A percentile compares a stretch with the other conserved stretches of the same genome.
phyloP scores from a whole-genome alignment of 2,329 filamentous ascomycete genomes.

The Aureobasidium sp. region DNA sequence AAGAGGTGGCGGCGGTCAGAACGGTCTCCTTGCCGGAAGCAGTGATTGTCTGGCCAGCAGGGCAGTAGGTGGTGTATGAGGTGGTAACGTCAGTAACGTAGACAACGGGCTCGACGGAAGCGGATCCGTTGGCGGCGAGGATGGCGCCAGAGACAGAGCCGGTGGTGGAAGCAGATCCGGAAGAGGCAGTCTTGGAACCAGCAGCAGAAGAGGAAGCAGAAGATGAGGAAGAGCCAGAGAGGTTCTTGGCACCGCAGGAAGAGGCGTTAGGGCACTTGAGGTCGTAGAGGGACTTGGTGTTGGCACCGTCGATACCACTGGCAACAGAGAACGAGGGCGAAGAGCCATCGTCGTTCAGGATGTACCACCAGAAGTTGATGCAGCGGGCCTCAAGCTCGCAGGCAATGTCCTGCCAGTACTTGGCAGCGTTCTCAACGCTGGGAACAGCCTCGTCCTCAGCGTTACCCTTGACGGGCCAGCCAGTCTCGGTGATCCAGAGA shows the following conservation, averaged over 20 bases:
- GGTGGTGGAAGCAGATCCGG: conserved; percentile 4
- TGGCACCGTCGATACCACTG: conserved; percentile 40
- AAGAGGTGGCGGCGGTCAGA: conserved; percentile 14
- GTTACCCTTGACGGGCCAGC: conserved; percentile 70
- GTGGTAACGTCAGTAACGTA: conserved; percentile 13
- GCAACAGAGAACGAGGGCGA: conserved; percentile 66
- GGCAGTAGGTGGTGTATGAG: conserved; percentile 6
- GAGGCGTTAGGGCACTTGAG: conserved; percentile 45
- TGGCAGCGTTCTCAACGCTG: conserved; percentile 60
- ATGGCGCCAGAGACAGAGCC: neutral
- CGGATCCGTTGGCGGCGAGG: neutral
- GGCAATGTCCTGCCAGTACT: conserved; percentile 71
- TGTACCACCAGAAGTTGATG: conserved; percentile 65
- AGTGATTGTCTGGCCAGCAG: conserved; percentile 11
- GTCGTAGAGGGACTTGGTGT: conserved; percentile 53
- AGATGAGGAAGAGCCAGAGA: conserved; percentile 16
- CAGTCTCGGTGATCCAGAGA: conserved; percentile 84
- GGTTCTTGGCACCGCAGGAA: conserved; percentile 7
- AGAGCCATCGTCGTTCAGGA: conserved; percentile 54
- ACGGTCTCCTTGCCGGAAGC: neutral
- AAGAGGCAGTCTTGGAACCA: conserved; percentile 1
- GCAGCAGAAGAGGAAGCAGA: conserved; percentile 10
- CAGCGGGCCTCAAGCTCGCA: conserved; percentile 58
- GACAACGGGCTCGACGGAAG: conserved; percentile 8
- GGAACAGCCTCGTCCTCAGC: conserved; percentile 56